Percentiles rank a stretch among this genome's conserved stretches.
These are phyloP conservation scores for Aquilaria sinensis DNA, from an alignment of 345 rosid genomes.

Conservation along the genomic window DNA sequence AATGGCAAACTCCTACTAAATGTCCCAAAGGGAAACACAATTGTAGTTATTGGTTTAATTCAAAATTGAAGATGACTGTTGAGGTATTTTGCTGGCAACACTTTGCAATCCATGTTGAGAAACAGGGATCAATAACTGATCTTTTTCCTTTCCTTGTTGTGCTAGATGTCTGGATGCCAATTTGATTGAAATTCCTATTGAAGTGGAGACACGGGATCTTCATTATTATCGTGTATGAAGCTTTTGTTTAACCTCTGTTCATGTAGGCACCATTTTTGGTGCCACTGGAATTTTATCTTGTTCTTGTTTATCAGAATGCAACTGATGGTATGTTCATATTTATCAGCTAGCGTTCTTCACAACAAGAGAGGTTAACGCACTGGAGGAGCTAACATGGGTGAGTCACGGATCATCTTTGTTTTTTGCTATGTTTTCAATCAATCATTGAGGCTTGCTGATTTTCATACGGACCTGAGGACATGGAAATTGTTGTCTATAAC, in stretches of 20 bases:
- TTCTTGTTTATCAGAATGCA: not conserved
- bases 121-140: conserved; percentile 3
- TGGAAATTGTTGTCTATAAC: not conserved
- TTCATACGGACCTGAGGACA: not conserved
- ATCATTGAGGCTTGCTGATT: conserved; percentile 1
- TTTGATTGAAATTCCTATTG: conserved; percentile 83
- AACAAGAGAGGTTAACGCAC: conserved; percentile 48
- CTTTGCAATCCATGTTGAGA: too few species aligned
- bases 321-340: conserved; percentile 5
- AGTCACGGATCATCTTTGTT: conserved; percentile 22
- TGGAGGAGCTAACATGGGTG: conserved; percentile 94
- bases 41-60: too few species aligned
- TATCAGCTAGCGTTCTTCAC: conserved; percentile 81
- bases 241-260: conserved; percentile 1
- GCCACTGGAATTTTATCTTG: not conserved
- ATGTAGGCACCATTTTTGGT: too few species aligned
- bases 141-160: conserved; percentile 1
- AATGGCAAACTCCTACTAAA: too few species aligned
- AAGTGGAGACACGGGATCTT: conserved; percentile 66
- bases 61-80: too few species aligned
- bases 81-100: too few species aligned
- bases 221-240: conserved; percentile 77
- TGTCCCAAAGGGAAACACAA: too few species aligned
- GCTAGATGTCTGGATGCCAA: conserved; percentile 75
- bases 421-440: not conserved